A percentile compares a stretch with the other conserved stretches of the same genome.
These are phyloP conservation scores for Cenchrus fungigraminus DNA, from an alignment of 176 grass and related monocot genomes.

Conservation along the genomic window DNA sequence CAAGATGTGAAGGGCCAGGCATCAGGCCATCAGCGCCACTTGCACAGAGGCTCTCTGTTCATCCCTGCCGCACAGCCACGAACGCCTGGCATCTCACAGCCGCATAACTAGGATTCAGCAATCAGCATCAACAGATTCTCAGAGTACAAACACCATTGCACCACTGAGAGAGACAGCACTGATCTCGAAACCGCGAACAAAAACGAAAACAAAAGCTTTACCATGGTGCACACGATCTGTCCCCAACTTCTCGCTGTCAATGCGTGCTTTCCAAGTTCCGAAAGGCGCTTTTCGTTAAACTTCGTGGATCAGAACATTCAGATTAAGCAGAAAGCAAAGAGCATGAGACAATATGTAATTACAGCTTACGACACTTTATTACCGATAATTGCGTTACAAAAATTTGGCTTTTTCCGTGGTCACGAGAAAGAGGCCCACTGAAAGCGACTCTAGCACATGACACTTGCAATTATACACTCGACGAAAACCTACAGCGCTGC, in stretches of 20 bases:
- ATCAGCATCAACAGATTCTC: background rate
- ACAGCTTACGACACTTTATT: conserved; percentile 36
- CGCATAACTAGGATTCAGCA: background rate
- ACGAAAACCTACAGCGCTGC: conserved; percentile 16
- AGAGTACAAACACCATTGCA: background rate
- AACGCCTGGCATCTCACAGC: background rate
- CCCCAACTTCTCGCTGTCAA: background rate
- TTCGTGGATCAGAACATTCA: background rate
- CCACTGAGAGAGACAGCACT: background rate
- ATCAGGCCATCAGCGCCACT: background rate
- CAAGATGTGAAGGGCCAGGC: background rate
- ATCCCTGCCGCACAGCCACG: background rate
- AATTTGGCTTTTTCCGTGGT: conserved; percentile 37
- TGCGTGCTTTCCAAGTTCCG: background rate
- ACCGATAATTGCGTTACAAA: conserved; percentile 52
- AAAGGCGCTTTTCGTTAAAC: background rate
- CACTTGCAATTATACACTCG: conserved; percentile 29
- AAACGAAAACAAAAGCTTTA: background rate
- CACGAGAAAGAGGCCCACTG: conserved; percentile 46
- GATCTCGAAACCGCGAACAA: background rate
- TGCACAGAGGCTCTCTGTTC: background rate
- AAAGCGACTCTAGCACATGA: conserved; percentile 39
- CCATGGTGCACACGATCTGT: background rate
- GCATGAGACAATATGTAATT: background rate
- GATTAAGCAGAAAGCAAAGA: background rate